Evolutionary conservation across 2,329 filamentous ascomycete species (phyloP).

Genomic region (Calonectria pseudoturangicola): DNA sequence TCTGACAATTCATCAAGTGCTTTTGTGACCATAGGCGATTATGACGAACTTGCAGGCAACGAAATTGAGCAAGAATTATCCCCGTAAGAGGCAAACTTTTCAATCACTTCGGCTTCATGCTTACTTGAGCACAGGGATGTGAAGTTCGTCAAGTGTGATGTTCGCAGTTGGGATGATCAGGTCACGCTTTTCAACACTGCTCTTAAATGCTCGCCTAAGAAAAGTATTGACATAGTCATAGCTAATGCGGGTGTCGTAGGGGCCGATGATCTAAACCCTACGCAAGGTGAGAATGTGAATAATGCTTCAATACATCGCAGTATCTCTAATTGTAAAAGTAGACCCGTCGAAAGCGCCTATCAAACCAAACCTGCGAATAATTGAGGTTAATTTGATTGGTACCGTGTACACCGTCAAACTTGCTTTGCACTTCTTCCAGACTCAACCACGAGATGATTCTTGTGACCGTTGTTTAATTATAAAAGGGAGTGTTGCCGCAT

Average conservation of each 20-base stretch:
- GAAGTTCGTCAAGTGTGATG: conserved; percentile 62
- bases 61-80: conserved; percentile 17
- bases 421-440: conserved; percentile 35
- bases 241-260: conserved; percentile 65
- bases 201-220: conserved; percentile 57
- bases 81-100: neutral
- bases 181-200: conserved; percentile 62
- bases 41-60: conserved; percentile 19
- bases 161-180: conserved; percentile 64
- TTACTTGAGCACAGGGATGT: neutral
- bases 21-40: conserved; percentile 34
- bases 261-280: conserved; percentile 17
- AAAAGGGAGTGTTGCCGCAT: conserved; percentile 36
- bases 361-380: conserved; percentile 33
- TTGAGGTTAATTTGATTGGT: conserved; percentile 34
- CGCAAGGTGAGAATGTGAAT: neutral
- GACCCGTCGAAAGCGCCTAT: conserved; percentile 1
- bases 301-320: neutral
- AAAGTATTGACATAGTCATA: conserved; percentile 65
- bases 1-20: neutral
- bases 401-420: conserved; percentile 34
- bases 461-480: conserved; percentile 39
- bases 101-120: neutral
- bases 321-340: neutral
- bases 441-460: conserved; percentile 19